Evolutionary conservation across 75 land plant genomes (phyloP).

Genomic region (Pinus tabuliformis): DNA sequence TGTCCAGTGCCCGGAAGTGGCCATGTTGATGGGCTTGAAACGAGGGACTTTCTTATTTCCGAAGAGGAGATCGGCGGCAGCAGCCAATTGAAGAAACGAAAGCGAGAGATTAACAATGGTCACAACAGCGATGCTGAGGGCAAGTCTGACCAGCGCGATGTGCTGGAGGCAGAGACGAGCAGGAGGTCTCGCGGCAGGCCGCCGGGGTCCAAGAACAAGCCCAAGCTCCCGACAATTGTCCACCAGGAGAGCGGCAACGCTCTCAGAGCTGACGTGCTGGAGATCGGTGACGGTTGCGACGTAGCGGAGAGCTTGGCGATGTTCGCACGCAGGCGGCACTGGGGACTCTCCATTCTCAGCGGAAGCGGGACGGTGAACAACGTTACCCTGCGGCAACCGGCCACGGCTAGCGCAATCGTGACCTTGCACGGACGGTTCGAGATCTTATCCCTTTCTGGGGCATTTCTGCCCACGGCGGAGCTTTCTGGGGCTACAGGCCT

Average conservation of each 20-base stretch:
- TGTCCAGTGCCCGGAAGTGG: too few species aligned
- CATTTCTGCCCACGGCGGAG: constrained; percentile 29
- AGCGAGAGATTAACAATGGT: background rate
- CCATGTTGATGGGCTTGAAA: too few species aligned
- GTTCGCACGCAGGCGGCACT: constrained; percentile 33
- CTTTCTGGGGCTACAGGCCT: constrained; percentile 28
- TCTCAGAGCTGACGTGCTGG: constrained; percentile 35
- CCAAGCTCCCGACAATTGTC: constrained; percentile 47
- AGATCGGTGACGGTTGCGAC: constrained; percentile 38
- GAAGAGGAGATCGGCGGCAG: too few species aligned
- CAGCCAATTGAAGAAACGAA: too few species aligned
- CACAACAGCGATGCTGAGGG: background rate
- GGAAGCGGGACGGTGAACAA: constrained; percentile 45
- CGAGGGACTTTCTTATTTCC: too few species aligned
- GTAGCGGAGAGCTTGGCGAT: constrained; percentile 42
- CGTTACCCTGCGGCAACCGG: constrained; percentile 49
- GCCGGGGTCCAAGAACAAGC: constrained; percentile 7
- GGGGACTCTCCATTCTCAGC: constrained; percentile 39
- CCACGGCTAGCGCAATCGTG: constrained; percentile 36
- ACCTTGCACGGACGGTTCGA: constrained; percentile 47
- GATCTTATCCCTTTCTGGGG: constrained; percentile 38
- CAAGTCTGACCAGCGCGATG: constrained; percentile 11
- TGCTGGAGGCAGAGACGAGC: constrained; percentile 28
- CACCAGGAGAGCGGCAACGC: constrained; percentile 48
- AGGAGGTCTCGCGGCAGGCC: background rate